Evolutionary conservation across 1,139 yeast species (phyloP).

Genomic region (Hyphopichia burtonii): DNA sequence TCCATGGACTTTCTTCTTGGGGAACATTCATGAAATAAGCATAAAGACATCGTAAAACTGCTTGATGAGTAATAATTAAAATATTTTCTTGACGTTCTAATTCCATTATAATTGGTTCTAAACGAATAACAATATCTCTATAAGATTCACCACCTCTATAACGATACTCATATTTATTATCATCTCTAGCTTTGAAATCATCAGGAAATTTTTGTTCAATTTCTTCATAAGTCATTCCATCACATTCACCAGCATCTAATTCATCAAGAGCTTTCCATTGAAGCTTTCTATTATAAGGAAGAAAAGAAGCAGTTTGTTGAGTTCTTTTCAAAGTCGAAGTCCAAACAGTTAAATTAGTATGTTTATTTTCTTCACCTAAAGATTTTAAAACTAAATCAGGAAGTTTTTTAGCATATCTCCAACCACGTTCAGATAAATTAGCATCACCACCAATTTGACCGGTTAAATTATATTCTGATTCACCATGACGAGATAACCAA

Average conservation of each 20-base stretch:
- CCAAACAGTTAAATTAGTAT: conserved; percentile 84
- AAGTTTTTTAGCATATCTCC: conserved; percentile 77
- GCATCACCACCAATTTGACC: conserved; percentile 98
- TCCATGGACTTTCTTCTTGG: conserved; percentile 97
- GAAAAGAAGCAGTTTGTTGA: conserved; percentile 83
- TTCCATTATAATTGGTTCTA: conserved; percentile 98
- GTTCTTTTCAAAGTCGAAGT: conserved; percentile 91
- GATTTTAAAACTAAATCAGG: conserved; percentile 76
- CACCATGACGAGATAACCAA: conserved; percentile 95
- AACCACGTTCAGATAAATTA: conserved; percentile 79
- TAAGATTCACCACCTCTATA: conserved; percentile 97
- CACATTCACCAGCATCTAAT: conserved; percentile 97
- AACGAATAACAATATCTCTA: conserved; percentile 88
- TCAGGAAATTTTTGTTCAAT: conserved; percentile 77
- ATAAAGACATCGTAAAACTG: conserved; percentile 91
- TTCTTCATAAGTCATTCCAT: conserved; percentile 87
- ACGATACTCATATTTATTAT: conserved; percentile 90
- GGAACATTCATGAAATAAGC: conserved; percentile 99
- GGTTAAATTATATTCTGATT: conserved; percentile 84
- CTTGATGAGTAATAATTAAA: conserved; percentile 95
- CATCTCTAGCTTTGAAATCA: conserved; percentile 94
- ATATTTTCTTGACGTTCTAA: conserved; percentile 95
- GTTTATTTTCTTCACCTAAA: conserved; percentile 63
- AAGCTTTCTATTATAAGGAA: conserved; percentile 74
- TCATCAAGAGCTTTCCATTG: conserved; percentile 98